Evolutionary conservation across 768 basidiomycete species (phyloP).

Genomic region (Erythrobasidium yunnanense): DNA sequence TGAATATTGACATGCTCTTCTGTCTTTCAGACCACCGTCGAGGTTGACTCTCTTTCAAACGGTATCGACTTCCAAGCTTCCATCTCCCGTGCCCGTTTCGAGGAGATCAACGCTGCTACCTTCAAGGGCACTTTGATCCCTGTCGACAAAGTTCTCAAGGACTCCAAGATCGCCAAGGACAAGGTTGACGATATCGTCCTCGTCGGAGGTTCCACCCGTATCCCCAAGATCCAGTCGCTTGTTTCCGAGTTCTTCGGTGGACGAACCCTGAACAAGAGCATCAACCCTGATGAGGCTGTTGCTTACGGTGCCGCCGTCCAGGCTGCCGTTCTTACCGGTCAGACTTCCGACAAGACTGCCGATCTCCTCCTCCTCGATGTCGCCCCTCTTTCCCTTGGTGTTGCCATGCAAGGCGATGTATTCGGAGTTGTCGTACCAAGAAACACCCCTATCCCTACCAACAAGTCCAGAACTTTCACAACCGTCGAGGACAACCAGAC

Average conservation of each 20-base stretch:
- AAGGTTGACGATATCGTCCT: constrained; percentile 96
- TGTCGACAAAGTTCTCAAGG: constrained; percentile 97
- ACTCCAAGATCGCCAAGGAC: constrained; percentile 73
- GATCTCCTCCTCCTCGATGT: constrained; percentile 98
- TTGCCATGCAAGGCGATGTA: constrained; percentile 99
- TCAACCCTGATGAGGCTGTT: constrained; percentile 99
- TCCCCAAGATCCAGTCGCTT: constrained; percentile 95
- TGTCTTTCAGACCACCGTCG: constrained; percentile 66
- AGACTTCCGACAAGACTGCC: constrained; percentile 97
- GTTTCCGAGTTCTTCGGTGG: constrained; percentile 98
- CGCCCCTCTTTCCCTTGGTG: constrained; percentile 94
- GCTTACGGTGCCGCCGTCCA: constrained; percentile 99
- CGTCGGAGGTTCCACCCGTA: constrained; percentile 99
- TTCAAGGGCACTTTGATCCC: constrained; percentile 98
- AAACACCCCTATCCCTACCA: constrained; percentile 98
- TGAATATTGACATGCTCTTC: background rate
- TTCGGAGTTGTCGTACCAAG: constrained; percentile 99
- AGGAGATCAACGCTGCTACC: constrained; percentile 88
- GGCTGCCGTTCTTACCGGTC: constrained; percentile 94
- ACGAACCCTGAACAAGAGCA: constrained; percentile 97
- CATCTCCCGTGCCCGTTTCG: constrained; percentile 98
- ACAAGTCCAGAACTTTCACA: constrained; percentile 97
- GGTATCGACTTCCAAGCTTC: constrained; percentile 97
- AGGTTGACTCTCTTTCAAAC: constrained; percentile 95
- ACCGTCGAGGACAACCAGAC: constrained; percentile 99